Conservation (phyloP, 163 green algal species). For the Chloroidium sp. region DNA sequence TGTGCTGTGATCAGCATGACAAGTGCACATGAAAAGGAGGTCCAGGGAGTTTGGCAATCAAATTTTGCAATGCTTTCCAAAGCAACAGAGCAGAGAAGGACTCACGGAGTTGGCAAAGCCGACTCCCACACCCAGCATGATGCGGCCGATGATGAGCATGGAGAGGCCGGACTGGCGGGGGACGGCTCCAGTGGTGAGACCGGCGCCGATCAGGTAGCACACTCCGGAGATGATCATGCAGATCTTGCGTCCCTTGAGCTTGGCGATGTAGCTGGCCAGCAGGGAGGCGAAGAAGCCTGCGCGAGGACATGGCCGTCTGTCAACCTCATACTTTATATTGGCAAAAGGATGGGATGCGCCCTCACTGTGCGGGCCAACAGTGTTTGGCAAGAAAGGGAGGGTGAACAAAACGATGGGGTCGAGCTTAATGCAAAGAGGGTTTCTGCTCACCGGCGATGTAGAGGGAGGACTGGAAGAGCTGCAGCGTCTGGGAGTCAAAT, state of each 20-base stretch:
- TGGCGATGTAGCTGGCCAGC: conserved; percentile 1
- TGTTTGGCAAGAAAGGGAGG: too few relatives aligned
- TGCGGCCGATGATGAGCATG: conserved; percentile 50
- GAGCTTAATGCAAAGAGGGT: too few relatives aligned
- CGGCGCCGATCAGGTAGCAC: conserved; percentile 40
- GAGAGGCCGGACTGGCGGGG: conserved; percentile 9
- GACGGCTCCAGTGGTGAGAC: conserved; percentile 27
- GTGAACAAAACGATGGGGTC: too few relatives aligned
- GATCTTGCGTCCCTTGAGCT: not conserved
- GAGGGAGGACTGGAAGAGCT: conserved; percentile 35
- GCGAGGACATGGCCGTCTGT: too few relatives aligned
- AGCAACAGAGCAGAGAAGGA: not conserved
- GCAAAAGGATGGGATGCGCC: too few relatives aligned
- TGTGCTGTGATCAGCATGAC: too few relatives aligned
- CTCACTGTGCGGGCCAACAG: too few relatives aligned
- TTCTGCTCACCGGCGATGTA: conserved; percentile 17
- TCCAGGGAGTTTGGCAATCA: too few relatives aligned
- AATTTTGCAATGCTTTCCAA: too few relatives aligned
- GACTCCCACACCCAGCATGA: conserved; percentile 51
- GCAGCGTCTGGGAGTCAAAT: conserved; percentile 27
- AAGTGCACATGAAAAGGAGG: too few relatives aligned
- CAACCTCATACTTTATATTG: too few relatives aligned
- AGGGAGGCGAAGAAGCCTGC: conserved; percentile 1
- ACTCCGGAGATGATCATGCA: conserved; percentile 10
- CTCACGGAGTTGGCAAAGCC: conserved; percentile 36